Percentiles rank a stretch among this genome's conserved stretches.
Evolutionary conservation across 257 asterid genomes (phyloP).

Genomic region (Asclepias syriaca): DNA sequence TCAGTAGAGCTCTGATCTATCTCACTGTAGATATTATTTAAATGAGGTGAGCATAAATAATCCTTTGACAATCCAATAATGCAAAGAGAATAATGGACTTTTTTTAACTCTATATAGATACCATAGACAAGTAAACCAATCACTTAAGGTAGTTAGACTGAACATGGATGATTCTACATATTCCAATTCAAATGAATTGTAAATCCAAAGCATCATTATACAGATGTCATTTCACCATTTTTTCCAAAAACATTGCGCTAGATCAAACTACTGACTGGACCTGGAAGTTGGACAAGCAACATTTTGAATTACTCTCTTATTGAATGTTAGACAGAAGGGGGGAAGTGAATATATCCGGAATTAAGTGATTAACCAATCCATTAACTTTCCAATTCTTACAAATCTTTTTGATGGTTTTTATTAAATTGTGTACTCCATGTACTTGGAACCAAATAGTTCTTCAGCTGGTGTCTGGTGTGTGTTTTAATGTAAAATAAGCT

Average conservation of each 20-base stretch:
- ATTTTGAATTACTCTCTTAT: neutral
- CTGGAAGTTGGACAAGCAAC: neutral
- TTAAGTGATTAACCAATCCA: neutral
- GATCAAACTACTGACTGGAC: neutral
- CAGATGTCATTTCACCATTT: neutral
- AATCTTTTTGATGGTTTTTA: neutral
- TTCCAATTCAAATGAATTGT: neutral
- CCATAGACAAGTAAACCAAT: neutral
- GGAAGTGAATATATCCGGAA: neutral
- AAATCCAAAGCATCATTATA: neutral
- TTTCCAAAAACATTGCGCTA: neutral
- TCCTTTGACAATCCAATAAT: neutral
- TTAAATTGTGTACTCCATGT: neutral
- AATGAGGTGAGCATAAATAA: neutral
- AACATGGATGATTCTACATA: neutral
- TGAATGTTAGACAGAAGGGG: neutral
- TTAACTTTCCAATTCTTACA: neutral
- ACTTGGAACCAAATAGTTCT: conserved; percentile 4
- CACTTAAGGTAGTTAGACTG: neutral
- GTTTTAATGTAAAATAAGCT: conserved; percentile 9
- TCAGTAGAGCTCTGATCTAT: conserved; percentile 65
- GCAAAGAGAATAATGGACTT: neutral
- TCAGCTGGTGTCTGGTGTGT: neutral
- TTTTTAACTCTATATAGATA: neutral
- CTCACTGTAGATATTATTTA: conserved; percentile 43